Conservation (phyloP, 306 rosid species). For the Betula pendula region DNA sequence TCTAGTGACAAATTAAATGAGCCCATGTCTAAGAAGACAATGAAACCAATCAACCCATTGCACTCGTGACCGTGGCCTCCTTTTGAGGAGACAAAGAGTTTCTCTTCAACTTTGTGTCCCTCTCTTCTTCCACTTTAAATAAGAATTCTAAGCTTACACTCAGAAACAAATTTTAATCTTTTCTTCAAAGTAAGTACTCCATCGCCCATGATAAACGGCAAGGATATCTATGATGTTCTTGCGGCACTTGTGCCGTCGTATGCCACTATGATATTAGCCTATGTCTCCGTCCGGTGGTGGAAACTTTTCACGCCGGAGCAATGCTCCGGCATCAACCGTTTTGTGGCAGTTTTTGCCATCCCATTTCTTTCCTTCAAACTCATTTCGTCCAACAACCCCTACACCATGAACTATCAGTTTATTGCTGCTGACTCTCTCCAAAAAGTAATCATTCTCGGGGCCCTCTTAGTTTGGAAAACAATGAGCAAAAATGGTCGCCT, state of each 20-base stretch:
- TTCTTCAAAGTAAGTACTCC: no score
- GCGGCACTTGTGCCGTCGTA: slow-evolving; percentile 13
- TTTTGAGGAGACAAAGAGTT: slow-evolving; percentile 2
- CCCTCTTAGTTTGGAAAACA: slow-evolving; percentile 1
- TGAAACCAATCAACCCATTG: not conserved
- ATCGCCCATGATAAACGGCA: slow-evolving; percentile 1
- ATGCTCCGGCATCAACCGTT: slow-evolving; percentile 22
- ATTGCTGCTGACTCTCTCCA: slow-evolving; percentile 27
- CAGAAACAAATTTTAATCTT: no score
- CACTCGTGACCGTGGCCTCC: not conserved
- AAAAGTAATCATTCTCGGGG: not conserved
- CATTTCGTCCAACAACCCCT: slow-evolving; percentile 10
- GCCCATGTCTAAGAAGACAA: not conserved
- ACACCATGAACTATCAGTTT: slow-evolving; percentile 8
- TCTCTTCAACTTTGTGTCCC: not conserved
- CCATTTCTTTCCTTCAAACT: slow-evolving; percentile 23
- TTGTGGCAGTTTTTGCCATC: slow-evolving; percentile 3
- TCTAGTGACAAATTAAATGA: not conserved
- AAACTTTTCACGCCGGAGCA: slow-evolving; percentile 24
- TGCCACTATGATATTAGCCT: not conserved
- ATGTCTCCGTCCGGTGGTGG: slow-evolving; percentile 21
- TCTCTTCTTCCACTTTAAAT: not conserved
- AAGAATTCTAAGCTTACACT: not conserved
- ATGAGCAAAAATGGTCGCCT: slow-evolving; percentile 8
- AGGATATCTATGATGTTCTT: slow-evolving; percentile 7